Evolutionary conservation across 441 rosid genomes (phyloP).

Genomic region (California macrophylla): DNA sequence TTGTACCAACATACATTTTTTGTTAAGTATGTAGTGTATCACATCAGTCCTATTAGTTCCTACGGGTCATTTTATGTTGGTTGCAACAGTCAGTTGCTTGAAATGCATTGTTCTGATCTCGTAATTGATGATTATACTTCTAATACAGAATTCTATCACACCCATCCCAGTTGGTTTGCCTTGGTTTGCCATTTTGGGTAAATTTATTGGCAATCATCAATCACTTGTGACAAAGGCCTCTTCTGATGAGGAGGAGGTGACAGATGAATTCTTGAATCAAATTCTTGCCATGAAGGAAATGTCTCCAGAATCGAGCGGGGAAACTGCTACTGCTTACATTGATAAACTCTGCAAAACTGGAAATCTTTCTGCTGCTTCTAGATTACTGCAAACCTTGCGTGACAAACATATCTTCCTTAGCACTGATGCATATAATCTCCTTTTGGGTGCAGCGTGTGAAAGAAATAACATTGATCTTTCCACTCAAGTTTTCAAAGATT

Average conservation of each 20-base stretch:
- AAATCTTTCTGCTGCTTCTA: conserved; percentile 37
- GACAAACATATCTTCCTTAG: conserved; percentile 31
- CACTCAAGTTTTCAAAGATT: conserved; percentile 44
- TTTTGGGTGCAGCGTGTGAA: conserved; percentile 31
- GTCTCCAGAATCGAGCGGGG: conserved; percentile 23
- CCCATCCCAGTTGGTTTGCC: conserved; percentile 29
- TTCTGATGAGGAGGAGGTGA: conserved; percentile 26
- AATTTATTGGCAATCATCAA: conserved; percentile 25
- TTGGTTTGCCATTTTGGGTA: conserved; percentile 18
- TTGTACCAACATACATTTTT: too few species aligned
- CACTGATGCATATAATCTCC: conserved; percentile 26
- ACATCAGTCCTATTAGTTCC: background rate
- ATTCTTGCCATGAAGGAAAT: conserved; percentile 24
- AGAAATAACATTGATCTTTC: conserved; percentile 36
- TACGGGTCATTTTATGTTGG: background rate
- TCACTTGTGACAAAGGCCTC: conserved; percentile 29
- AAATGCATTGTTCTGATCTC: background rate
- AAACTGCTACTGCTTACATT: conserved; percentile 23
- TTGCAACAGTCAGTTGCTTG: background rate
- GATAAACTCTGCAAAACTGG: conserved; percentile 40
- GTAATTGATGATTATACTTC: conserved; percentile 19
- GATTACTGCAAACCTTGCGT: conserved; percentile 34
- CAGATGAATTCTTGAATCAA: conserved; percentile 26
- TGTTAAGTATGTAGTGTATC: background rate
- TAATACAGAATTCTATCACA: conserved; percentile 43